Evolutionary conservation across 495 filamentous ascomycete species (phyloP).

Genomic region (Halenospora varia): DNA sequence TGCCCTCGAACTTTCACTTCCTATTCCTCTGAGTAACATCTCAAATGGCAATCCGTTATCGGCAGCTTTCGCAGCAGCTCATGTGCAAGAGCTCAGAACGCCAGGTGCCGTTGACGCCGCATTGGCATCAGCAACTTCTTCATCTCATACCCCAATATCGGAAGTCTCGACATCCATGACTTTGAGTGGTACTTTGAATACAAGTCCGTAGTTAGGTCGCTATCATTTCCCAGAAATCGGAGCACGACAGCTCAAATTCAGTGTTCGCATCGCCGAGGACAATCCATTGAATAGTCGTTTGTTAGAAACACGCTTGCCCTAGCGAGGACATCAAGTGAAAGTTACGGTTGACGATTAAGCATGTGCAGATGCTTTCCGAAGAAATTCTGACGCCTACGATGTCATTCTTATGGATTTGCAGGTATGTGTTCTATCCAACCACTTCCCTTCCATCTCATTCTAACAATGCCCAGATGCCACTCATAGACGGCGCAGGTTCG

Average conservation of each 20-base stretch:
- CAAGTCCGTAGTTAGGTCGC: not conserved
- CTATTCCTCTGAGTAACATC: too few relatives aligned
- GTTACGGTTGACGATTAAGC: constrained; percentile 81
- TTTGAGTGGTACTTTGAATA: too few relatives aligned
- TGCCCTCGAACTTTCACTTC: too few relatives aligned
- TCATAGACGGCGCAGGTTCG: constrained; percentile 75
- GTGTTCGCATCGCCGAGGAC: constrained; percentile 83
- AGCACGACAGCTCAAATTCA: constrained; percentile 7
- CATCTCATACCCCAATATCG: too few relatives aligned
- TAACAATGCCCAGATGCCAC: constrained; percentile 77
- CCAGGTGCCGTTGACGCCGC: not conserved
- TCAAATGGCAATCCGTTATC: not conserved
- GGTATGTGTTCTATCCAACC: constrained; percentile 46
- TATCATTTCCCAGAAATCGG: not conserved
- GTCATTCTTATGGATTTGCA: constrained; percentile 94
- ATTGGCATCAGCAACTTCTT: not conserved
- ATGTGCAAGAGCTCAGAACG: not conserved
- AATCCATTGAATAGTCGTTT: constrained; percentile 89
- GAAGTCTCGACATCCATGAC: too few relatives aligned
- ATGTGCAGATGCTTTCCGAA: constrained; percentile 63
- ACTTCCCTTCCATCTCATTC: constrained; percentile 41
- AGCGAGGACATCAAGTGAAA: constrained; percentile 65
- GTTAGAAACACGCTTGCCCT: constrained; percentile 76
- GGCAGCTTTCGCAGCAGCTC: not conserved
- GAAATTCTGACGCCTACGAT: too few relatives aligned